Evolutionary conservation across 768 basidiomycete genomes (phyloP).

Genomic region (Suillus luteus): DNA sequence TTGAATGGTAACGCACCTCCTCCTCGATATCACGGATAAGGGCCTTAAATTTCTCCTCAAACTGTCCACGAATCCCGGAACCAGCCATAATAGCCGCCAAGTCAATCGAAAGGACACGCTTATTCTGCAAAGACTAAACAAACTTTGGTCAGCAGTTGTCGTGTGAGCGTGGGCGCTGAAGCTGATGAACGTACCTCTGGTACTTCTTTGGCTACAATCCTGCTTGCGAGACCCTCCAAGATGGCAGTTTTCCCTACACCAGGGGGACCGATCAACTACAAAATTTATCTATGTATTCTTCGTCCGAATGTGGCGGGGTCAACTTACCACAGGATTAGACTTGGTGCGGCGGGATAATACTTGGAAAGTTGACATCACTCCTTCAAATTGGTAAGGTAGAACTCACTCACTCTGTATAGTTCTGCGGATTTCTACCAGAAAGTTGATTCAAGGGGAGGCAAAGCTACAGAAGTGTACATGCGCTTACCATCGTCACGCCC

Average conservation of each 20-base stretch:
- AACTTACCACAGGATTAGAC: constrained; percentile 81
- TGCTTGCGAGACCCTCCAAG: constrained; percentile 82
- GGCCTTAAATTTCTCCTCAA: constrained; percentile 92
- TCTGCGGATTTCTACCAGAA: constrained; percentile 71
- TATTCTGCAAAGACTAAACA: constrained; percentile 75
- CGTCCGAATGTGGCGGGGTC: neutral
- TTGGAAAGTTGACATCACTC: constrained; percentile 26
- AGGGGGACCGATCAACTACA: constrained; percentile 77
- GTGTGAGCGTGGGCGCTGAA: neutral
- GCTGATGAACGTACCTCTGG: constrained; percentile 63
- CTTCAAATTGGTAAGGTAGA: neutral
- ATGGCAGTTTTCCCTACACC: constrained; percentile 95
- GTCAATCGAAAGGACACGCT: constrained; percentile 87
- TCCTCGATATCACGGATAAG: constrained; percentile 89
- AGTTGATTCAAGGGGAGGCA: neutral
- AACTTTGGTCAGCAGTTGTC: constrained; percentile 1
- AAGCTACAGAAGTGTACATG: neutral
- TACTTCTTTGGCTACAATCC: constrained; percentile 87
- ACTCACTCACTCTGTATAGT: constrained; percentile 91
- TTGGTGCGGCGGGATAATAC: constrained; percentile 89
- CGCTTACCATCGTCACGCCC: constrained; percentile 77
- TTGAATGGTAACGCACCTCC: constrained; percentile 49
- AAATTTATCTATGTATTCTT: neutral
- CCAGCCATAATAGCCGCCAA: constrained; percentile 84
- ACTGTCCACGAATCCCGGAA: constrained; percentile 88